Conservation (phyloP, 805 yeast genomes). For the Metschnikowia rubicola region DNA sequence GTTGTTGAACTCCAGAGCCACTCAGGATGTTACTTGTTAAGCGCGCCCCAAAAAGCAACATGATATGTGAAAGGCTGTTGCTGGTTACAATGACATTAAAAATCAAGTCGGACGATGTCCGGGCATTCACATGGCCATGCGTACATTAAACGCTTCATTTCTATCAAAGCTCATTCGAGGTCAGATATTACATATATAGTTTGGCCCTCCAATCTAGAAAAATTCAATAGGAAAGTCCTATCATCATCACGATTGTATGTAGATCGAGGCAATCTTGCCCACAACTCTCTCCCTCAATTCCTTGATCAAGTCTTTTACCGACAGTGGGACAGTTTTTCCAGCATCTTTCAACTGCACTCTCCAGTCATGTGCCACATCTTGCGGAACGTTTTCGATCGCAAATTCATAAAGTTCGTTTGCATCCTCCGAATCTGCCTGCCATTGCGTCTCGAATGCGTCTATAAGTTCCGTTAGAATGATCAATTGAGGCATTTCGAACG, state of each 20-base stretch:
- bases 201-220: constrained; percentile 12
- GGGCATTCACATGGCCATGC: not conserved
- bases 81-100: no score
- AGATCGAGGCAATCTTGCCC: constrained; percentile 33
- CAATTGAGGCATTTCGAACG: constrained; percentile 21
- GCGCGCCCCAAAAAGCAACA: constrained; percentile 1
- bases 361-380: constrained; percentile 34
- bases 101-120: no score
- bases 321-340: constrained; percentile 22
- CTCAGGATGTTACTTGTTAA: constrained; percentile 84
- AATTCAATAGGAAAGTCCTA: not conserved
- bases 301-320: constrained; percentile 24
- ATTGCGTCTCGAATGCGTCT: constrained; percentile 31
- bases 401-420: constrained; percentile 31
- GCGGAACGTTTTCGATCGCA: constrained; percentile 23
- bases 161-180: constrained; percentile 12
- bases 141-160: constrained; percentile 13
- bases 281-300: constrained; percentile 31
- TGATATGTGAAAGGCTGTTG: no score
- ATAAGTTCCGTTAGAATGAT: constrained; percentile 32
- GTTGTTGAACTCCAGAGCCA: constrained; percentile 95
- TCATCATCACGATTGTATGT: constrained; percentile 19
- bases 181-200: constrained; percentile 8
- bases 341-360: constrained; percentile 22
- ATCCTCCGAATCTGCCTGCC: constrained; percentile 23